phyloP scores from a whole-genome alignment of 306 rosid genomes.

The Vicia villosa region DNA sequence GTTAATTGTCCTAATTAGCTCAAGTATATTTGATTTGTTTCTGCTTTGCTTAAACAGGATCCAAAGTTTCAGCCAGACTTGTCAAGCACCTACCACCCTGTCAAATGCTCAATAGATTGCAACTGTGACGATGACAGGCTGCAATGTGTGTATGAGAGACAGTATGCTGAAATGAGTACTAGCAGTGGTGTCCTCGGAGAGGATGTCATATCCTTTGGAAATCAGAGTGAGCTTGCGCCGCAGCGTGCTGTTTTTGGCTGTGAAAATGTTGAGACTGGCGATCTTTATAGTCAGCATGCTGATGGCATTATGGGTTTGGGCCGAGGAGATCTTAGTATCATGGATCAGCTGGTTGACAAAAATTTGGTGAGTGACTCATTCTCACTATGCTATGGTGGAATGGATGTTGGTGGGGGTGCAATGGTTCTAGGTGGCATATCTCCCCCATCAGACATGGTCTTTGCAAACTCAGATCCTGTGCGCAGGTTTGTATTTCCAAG shows the following conservation, averaged over 20 bases:
- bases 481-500: slow-evolving; percentile 71
- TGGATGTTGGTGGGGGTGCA: slow-evolving; percentile 96
- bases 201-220: slow-evolving; percentile 85
- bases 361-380: slow-evolving; percentile 79
- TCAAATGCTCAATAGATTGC: slow-evolving; percentile 80
- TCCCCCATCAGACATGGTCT: slow-evolving; percentile 79
- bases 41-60: slow-evolving; percentile 55
- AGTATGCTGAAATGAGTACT: slow-evolving; percentile 96
- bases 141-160: slow-evolving; percentile 85
- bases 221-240: slow-evolving; percentile 73
- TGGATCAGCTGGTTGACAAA: slow-evolving; percentile 87
- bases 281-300: slow-evolving; percentile 87
- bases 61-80: slow-evolving; percentile 85
- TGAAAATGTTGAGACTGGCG: slow-evolving; percentile 87
- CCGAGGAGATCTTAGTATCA: slow-evolving; percentile 82
- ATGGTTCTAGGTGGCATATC: slow-evolving; percentile 96
- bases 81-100: slow-evolving; percentile 75
- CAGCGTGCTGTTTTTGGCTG: slow-evolving; percentile 94
- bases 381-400: slow-evolving; percentile 97
- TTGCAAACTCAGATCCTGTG: slow-evolving; percentile 69
- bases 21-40: slow-evolving; percentile 29
- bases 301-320: slow-evolving; percentile 99
- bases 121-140: slow-evolving; percentile 62
- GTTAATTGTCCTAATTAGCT: slow-evolving; percentile 15
- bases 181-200: slow-evolving; percentile 93